These are phyloP conservation scores for Chaetothyriales sp. DNA, from an alignment of 2,329 filamentous ascomycete species.

Conservation along the genomic window DNA sequence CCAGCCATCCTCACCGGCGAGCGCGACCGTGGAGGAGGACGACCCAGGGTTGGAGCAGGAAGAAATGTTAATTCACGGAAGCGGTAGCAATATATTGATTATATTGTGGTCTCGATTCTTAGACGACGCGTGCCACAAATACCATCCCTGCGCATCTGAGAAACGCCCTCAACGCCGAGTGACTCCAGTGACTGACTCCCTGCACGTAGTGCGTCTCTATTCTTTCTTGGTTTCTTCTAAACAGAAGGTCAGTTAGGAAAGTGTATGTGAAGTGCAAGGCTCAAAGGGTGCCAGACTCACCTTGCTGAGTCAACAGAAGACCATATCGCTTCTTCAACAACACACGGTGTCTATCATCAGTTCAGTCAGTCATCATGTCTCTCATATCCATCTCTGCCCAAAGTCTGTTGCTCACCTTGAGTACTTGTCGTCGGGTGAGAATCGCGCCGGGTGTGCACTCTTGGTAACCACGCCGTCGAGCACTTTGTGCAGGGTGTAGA, in stretches of 20 bases:
- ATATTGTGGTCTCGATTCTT: background rate
- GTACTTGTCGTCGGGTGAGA: slow-evolving; percentile 98
- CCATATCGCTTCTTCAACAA: slow-evolving; percentile 89
- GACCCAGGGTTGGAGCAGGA: slow-evolving; percentile 69
- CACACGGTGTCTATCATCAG: slow-evolving; percentile 57
- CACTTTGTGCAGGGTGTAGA: slow-evolving; percentile 69
- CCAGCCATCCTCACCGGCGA: slow-evolving; percentile 73
- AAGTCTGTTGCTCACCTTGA: slow-evolving; percentile 45
- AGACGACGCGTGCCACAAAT: background rate
- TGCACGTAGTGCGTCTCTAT: slow-evolving; percentile 1
- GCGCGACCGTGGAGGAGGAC: slow-evolving; percentile 48
- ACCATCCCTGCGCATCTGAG: background rate
- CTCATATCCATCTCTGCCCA: background rate
- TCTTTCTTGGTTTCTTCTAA: slow-evolving; percentile 22
- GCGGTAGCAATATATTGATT: slow-evolving; percentile 20
- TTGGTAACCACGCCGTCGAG: slow-evolving; percentile 73
- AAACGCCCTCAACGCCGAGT: background rate
- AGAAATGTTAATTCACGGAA: slow-evolving; percentile 69
- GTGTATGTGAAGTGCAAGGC: background rate
- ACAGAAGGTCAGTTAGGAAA: slow-evolving; percentile 6
- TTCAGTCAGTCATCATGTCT: slow-evolving; percentile 2
- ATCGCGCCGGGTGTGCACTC: slow-evolving; percentile 87
- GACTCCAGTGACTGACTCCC: too few species aligned
- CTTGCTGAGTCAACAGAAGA: slow-evolving; percentile 69
- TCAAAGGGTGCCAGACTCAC: slow-evolving; percentile 31